A percentile compares a stretch with the other conserved stretches of the same genome.
These are phyloP conservation scores for Hemisphaericaspora subhashii DNA, from an alignment of 1,139 yeast genomes.

Conservation along the genomic window DNA sequence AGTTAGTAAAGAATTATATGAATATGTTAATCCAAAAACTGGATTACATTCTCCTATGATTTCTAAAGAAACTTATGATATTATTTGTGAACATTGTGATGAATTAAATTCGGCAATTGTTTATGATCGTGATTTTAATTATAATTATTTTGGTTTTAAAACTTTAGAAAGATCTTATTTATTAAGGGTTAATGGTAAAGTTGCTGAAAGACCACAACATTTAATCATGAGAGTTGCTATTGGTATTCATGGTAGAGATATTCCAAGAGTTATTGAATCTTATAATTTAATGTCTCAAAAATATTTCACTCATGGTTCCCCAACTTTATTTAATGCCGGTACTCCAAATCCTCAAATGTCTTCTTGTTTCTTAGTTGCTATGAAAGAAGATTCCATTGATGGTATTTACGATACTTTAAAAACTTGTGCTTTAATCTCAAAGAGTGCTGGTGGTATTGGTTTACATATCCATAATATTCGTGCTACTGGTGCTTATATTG, in stretches of 20 bases:
- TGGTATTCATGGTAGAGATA: conserved; percentile 80
- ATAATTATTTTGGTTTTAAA: conserved; percentile 84
- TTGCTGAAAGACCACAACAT: conserved; percentile 90
- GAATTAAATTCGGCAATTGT: conserved; percentile 79
- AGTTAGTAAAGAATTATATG: conserved; percentile 67
- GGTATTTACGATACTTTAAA: conserved; percentile 87
- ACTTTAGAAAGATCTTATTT: conserved; percentile 84
- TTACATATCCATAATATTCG: conserved; percentile 81
- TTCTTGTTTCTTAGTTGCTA: conserved; percentile 84
- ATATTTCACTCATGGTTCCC: conserved; percentile 86
- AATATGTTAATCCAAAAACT: conserved; percentile 73
- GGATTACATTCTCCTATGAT: conserved; percentile 76
- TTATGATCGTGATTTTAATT: conserved; percentile 79
- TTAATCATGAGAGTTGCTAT: conserved; percentile 86
- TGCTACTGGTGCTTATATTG: conserved; percentile 82
- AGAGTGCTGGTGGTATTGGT: conserved; percentile 92
- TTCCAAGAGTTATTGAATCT: conserved; percentile 72
- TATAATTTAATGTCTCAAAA: conserved; percentile 82
- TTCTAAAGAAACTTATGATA: conserved; percentile 65
- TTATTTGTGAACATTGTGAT: conserved; percentile 63
- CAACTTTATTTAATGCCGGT: conserved; percentile 88
- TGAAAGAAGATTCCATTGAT: conserved; percentile 88
- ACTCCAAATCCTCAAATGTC: conserved; percentile 86
- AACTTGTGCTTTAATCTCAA: conserved; percentile 83
- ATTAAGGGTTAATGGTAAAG: conserved; percentile 65